Base-by-base conservation (phyloP, 176 grass and related monocot species). In the Thalia dealbata region DNA sequence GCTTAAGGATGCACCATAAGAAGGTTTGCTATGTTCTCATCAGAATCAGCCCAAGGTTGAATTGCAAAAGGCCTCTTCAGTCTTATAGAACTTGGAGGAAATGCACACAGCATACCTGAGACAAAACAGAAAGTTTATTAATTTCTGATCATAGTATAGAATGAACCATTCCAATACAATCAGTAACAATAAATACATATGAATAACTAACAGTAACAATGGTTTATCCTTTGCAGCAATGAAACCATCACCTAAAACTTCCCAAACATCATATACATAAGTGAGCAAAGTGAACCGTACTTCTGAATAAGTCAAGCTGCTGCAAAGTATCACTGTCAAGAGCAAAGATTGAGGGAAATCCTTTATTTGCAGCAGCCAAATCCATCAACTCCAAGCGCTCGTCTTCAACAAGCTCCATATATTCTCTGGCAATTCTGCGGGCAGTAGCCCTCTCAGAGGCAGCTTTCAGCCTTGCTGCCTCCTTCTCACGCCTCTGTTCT, bases 371-470 rank as follows among this genome's bases (percentile, higher is more conserved):
- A 50, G 83, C 84, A 61, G 88, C 95, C 52, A 99, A n/a, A 75
- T 99, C 95, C 86, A 99, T 86, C 81, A 99, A 85, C 69, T 99
- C 95, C 75, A 99, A 84, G 46, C 85, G 83, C 59, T 99, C 95
- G 78, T 99, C 95, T 81, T 99, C 95, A 78, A 99, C 84, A 18
- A 99, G 81, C 75, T 99, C 95, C 87, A 66, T 93, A 73, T 84
- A 88, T 72, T 93, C 95, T 11, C 84, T 84, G 14, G 87, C 85
- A 24, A 99, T 88, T 88, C 87, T 93, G 32, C 95, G 95, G 61
- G 90, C 85, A 76, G 90, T 91, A 46, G 95, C 95, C 70, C 85
- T 99, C 78, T 99, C 95, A 27, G 81, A 91, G 74, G 95, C 95
- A 75, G 85, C 87, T 78, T 93, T 93, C 27, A 88, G 95, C 68